Percentiles rank a stretch among this genome's conserved stretches.
phyloP scores from a whole-genome alignment of 1,284 basidiomycete species.

The Microbotryum scabiosae region DNA sequence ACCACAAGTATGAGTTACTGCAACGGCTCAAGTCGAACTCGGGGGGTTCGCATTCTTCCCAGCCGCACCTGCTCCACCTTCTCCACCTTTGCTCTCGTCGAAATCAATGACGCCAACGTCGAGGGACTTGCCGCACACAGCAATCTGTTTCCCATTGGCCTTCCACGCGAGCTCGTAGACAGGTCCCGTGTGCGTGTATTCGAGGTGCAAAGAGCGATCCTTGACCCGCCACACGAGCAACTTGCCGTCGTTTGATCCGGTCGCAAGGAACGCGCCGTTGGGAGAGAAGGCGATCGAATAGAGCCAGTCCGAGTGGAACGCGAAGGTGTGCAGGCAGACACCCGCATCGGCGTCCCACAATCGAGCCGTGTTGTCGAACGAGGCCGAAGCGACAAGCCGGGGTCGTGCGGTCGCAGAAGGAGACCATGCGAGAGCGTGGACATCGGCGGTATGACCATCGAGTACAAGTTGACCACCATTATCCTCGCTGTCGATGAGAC shows the following conservation, averaged over 20 bases:
- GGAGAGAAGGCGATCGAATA: conserved; percentile 33
- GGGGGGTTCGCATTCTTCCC: no score
- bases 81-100: conserved; percentile 2
- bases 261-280: conserved; percentile 30
- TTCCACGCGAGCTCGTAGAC: conserved; percentile 35
- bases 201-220: conserved; percentile 8
- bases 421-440: conserved; percentile 66
- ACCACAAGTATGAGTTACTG: no score
- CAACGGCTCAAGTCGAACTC: no score
- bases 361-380: conserved; percentile 64
- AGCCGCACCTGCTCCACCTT: no score
- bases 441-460: conserved; percentile 53
- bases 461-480: conserved; percentile 24
- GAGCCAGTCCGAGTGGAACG: conserved; percentile 35
- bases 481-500: conserved; percentile 20
- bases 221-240: conserved; percentile 30
- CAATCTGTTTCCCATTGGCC: conserved; percentile 30
- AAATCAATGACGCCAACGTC: conserved; percentile 30
- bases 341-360: conserved; percentile 70
- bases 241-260: conserved; percentile 32
- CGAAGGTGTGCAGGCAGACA: conserved; percentile 57
- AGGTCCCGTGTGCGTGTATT: conserved; percentile 29
- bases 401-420: conserved; percentile 50
- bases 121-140: conserved; percentile 28
- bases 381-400: conserved; percentile 57